Evolutionary conservation across 768 basidiomycete genomes (phyloP), one percentile per base, ranked within the genome.

Genomic region (Suillus subluteus): DNA sequence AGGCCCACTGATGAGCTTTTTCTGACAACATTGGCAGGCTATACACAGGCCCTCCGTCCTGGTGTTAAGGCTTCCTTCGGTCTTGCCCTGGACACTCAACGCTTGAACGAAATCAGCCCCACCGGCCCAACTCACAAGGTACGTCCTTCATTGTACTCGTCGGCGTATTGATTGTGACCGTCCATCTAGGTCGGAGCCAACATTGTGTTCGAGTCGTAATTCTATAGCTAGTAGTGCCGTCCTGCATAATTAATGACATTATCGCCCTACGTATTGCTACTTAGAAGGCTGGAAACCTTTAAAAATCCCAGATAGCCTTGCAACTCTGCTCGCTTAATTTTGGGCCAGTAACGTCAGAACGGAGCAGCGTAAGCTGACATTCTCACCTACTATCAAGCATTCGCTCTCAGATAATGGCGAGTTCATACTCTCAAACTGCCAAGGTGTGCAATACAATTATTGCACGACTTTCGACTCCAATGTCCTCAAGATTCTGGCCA

Each of bases 41-140:
- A 95, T 83, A 97, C 95, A 62, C 97, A 99, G 83, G 82, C 87
- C 46, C 92, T 99, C 76, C 92, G 95, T 71, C 94, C 94, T 62
- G 96, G 96, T 74, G 93, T 98, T 74, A 94, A 92, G 79, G 92
- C 92, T 58, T 86, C 91, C 61, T 96, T 98, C 79, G 96, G 97
- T 82, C 88, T 98, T 74, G 95, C 95, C 71, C 84, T 99, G 70
- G 98, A 99, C 83, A 97, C 95, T 68, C 90, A 94, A 82, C 89
- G 92, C 71, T 83, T 98, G 72, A 95, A 93, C 82, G 92, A 94
- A 65, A 78, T 84, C 62, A 79, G 82, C 59, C 85, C 86, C 62
- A 66, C 78, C 63, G 91, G 89, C 58, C 86, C 91, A 64, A 86
- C 89, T 16, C 94, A 95, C 88, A 95, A 94, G 86, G 87, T 87